Evolutionary conservation across 441 rosid genomes (phyloP), one percentile per base, ranked within the genome.

Genomic region (Jatropha podagrica): DNA sequence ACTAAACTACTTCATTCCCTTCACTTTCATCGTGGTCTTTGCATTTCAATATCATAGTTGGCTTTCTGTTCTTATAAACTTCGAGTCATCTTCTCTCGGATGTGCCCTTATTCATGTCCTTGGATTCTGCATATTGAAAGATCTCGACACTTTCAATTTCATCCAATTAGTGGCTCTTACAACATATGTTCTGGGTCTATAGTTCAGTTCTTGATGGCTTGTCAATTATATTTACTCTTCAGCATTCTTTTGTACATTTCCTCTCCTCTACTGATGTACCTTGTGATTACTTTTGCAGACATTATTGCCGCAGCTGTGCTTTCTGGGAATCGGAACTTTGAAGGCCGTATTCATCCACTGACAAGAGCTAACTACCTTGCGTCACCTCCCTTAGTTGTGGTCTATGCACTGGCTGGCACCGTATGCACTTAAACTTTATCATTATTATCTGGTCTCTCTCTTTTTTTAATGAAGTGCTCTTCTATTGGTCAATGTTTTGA

Each of bases 281-380:
- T n/a, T 2, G 68, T 23, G n/a, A 10, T 49, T 37, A 67, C 74
- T 78, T 73, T 78, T 75, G 52, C 4, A 94, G 99, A 94, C 76
- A 89, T 96, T 68, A 86, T 96, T 72, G 98, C 97, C 11, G 86
- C 98, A 5, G 98, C 98, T 69, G 99, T 96, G 76, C 97, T 96
- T 70, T 96, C 97, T 78, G 98, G 98, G 51, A 96, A 96, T 85
- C 81, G 97, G 70, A 96, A 96, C 79, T 96, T 96, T 77, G 99
- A 96, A 83, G 99, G 99, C 5, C 96, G 98, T 78, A 97, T 96
- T 79, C 99, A 96, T 81, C 79, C 98, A 55, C 83, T 96, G 90
- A 96, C 99, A 48, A 91, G 99, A 82, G 99, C 99, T 60, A 96
- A 94, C 86, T 96, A 92, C 84, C 98, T 96, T 79, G 99, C 98